Evolutionary conservation across 2,329 filamentous ascomycete genomes (phyloP), one percentile per base, ranked within the genome.

Genomic region (Aspergillus sp.): DNA sequence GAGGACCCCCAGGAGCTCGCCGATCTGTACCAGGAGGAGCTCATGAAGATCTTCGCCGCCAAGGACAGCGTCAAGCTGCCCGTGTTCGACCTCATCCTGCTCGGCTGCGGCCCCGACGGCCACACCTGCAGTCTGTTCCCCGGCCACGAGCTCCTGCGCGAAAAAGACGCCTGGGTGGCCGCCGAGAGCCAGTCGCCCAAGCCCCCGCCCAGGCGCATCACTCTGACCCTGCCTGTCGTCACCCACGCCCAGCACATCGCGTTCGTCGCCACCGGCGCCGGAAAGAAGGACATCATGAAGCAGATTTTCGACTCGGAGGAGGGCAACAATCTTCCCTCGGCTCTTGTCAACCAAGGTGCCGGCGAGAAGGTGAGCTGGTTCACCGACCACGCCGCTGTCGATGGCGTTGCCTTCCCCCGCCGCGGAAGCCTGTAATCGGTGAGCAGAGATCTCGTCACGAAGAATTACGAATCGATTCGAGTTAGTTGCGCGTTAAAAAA

Each of bases 61-160:
- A 88, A 93, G 69, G 94, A 99, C 76, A 94, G 89, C 58, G 93
- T 99, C 70, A 92, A 90, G 73, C 80, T 96, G 43, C 94, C 94
- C 62, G 88, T 96, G 67, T 99, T 97, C 72, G 94, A 99, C 71
- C 83, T 99, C 49, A 80, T 99, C 50, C 83, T 99, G 40, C 85
- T 99, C 40, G 94, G 94, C 64, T 95, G 90, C 70, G 94, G 94
- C 0, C 93, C 94, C 13, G 94, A 97, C 72, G 94, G 94, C 48
- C 94, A 99, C 77, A 97, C 94, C 32, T 97, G 94, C 85, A 94
- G 88, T 64, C 79, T 99, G 48, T 99, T 99, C 79, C 94, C 94
- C 4, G 88, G 87, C 50, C 93, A 96, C 69, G 83, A 87, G 53
- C 82, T 97, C 49, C 82, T 97, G 60, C 85, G 91, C 59, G 93